Evolutionary conservation across 441 rosid genomes (phyloP).

Genomic region (Populus hybrid): DNA sequence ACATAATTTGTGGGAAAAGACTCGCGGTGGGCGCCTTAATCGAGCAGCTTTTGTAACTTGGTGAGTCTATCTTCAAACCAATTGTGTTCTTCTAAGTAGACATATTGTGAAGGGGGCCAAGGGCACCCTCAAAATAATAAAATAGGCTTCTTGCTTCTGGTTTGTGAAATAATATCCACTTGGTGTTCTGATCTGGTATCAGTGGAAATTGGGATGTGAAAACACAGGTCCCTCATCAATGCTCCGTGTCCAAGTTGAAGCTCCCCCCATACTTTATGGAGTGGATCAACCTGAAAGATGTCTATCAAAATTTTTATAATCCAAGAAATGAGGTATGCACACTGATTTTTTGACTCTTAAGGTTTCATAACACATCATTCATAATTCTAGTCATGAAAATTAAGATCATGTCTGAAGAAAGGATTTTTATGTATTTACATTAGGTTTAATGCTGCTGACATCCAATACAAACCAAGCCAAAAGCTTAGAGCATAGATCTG

Average conservation of each 20-base stretch:
- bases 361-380: not conserved
- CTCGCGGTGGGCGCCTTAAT: conserved; percentile 47
- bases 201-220: conserved; percentile 99
- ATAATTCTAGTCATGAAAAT: not conserved
- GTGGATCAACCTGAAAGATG: conserved; percentile 92
- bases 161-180: not conserved
- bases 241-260: conserved; percentile 57
- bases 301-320: conserved; percentile 70
- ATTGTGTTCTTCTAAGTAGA: not conserved
- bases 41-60: conserved; percentile 88
- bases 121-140: not conserved
- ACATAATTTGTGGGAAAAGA: conserved; percentile 61
- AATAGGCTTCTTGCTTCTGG: not conserved
- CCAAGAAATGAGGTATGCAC: conserved; percentile 45
- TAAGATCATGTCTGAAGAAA: not conserved
- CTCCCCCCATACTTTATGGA: conserved; percentile 83
- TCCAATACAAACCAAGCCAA: not conserved
- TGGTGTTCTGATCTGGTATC: conserved; percentile 12
- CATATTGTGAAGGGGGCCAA: not conserved
- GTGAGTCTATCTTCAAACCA: conserved; percentile 37
- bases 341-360: not conserved
- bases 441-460: not conserved
- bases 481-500: not conserved
- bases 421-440: not conserved
- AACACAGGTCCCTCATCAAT: conserved; percentile 83